Base-by-base conservation (phyloP, 306 rosid species). In the Malus orientalis region DNA sequence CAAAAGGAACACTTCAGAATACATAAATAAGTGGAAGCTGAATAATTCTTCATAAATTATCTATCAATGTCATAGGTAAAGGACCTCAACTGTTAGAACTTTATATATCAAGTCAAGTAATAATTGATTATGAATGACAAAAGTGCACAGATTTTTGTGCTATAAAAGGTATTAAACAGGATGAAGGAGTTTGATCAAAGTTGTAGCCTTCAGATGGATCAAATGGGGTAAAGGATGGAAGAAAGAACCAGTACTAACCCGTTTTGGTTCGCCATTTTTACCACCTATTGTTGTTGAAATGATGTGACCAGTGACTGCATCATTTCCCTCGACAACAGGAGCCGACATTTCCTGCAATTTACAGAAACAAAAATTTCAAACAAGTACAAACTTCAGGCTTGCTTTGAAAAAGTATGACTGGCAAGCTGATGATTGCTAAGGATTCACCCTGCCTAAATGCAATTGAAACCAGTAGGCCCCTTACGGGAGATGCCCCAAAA, bases 241-340 rank as follows among this genome's bases (percentile, higher is more conserved):
- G 65, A 70, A 69, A 76, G 74, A 73, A 60, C 30, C 73, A 18
- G 67, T 62, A 73, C 85, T 64, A 66, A 92, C 98, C 94, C 73
- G 88, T 89, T 94, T 94, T 38, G 95, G 96, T 86, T 92, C 96
- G 27, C 96, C 98, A 84, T 94, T 90, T 85, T 90, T 89, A 67
- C 98, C 98, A 73, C 97, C 98, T 79, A 92, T 92, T n/a, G 96
- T 94, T 38, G 97, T 92, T 69, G 98, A 92, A 69, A 94, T 92
- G 76, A 92, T 92, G 79, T 92, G 95, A 77, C 98, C 98, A 23
- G 97, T 90, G 79, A 90, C 91, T 70, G 85, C 92, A 81, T 85
- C 95, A 78, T 90, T 90, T 68, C 96, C 96, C 76, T 92, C 95
- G 1, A 84, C 64, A 5, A 85, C 87, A 53, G 86, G 78, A 67